Base-by-base conservation (phyloP, 257 asterid species). In the Solanum pimpinellifolium region DNA sequence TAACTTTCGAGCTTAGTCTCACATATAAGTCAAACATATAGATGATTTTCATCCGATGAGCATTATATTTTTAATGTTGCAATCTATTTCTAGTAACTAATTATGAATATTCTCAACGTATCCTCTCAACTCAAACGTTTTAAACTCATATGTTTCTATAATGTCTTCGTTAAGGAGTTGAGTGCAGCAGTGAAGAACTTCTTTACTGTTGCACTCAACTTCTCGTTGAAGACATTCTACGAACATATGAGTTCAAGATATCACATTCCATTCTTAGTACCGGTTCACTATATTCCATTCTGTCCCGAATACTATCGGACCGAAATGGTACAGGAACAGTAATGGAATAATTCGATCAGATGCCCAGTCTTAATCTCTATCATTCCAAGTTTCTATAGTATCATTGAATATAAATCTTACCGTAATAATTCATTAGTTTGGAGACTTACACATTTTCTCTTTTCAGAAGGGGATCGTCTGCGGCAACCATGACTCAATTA, bases 101-200 rank as follows among this genome's bases (percentile, higher is more conserved):
- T 25, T 76, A 27, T 42, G 35, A 41, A 12, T 76, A 31, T 35
- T 88, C 46, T 78, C 11, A 46, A 86, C 92, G 92, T 93, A 87
- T 90, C 92, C 47, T 44, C 85, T 46, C 84, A 87, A 78, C 92
- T 90, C 83, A 90, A 87, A 62, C 86, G 90, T 86, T 91, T 93
- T 39, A 8, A 39, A 13, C 81, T 94, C 70, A 86, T 77, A 60
- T 14, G 21, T 72, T 87, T 90, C 88, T 4, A 25, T 84, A 15
- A 23, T 3, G 77, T 93, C 39, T 35, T 88, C 11, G 87, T 37
- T 1, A 21, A 31, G 12, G 87, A 87, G 46, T 77, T 92, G 87
- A 23, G 23, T 47, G 86, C 70, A 87, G 91, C 92, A 44, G 88
- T 88, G 35, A 83, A 83, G 83, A 90, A 41, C 25, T 42, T 90